These are phyloP conservation scores for Paecilomyces sp. DNA, from an alignment of 2,329 filamentous ascomycete genomes.

Conservation along the genomic window DNA sequence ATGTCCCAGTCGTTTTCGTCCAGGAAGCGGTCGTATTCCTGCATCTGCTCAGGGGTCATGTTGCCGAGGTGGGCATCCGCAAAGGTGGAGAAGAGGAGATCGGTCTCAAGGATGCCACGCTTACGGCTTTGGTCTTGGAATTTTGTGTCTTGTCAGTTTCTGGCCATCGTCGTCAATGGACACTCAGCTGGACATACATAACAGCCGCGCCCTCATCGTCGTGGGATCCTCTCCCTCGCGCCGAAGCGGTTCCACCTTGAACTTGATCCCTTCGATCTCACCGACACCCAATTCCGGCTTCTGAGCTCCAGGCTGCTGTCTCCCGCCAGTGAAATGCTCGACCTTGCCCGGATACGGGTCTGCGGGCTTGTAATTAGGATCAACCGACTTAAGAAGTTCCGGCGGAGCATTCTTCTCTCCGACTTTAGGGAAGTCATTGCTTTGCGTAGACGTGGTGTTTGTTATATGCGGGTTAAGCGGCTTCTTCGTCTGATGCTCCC, in stretches of 20 bases:
- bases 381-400: slow-evolving; percentile 52
- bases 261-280: slow-evolving; percentile 78
- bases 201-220: slow-evolving; percentile 82
- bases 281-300: slow-evolving; percentile 69
- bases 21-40: slow-evolving; percentile 83
- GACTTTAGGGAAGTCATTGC: slow-evolving; percentile 55
- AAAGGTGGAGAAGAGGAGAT: slow-evolving; percentile 94
- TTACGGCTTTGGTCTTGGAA: slow-evolving; percentile 86
- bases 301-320: slow-evolving; percentile 45
- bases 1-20: slow-evolving; percentile 99
- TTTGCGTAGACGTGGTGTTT: slow-evolving; percentile 57
- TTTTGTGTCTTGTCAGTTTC: background rate
- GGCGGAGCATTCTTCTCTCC: slow-evolving; percentile 52
- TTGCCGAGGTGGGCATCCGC: slow-evolving; percentile 67
- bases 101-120: slow-evolving; percentile 88
- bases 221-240: slow-evolving; percentile 73
- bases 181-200: slow-evolving; percentile 42
- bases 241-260: slow-evolving; percentile 84
- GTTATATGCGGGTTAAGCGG: slow-evolving; percentile 56
- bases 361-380: slow-evolving; percentile 50
- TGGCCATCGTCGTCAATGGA: background rate
- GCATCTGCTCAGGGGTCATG: slow-evolving; percentile 68
- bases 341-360: slow-evolving; percentile 57
- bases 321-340: slow-evolving; percentile 58
- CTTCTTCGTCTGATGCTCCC: slow-evolving; percentile 51